Evolutionary conservation across 192 early-diverging fungal species (phyloP).

Genomic region (Gorgonomyces haynaldii): DNA sequence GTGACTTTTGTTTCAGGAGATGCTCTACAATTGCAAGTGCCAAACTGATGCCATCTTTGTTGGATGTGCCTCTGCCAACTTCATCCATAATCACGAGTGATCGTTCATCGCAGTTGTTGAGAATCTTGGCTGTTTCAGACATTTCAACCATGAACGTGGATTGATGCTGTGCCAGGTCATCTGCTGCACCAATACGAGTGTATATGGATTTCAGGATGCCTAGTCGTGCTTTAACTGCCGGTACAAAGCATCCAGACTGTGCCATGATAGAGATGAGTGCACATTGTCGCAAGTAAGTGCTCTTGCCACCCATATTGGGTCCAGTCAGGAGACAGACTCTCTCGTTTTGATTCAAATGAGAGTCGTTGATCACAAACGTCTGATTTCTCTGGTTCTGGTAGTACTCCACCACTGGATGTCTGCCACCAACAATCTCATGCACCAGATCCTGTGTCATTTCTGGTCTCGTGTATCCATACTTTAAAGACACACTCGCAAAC

Average conservation of each 20-base stretch:
- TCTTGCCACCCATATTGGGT: slow-evolving; percentile 76
- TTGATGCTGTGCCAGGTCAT: slow-evolving; percentile 52
- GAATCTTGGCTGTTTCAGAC: slow-evolving; percentile 58
- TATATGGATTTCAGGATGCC: slow-evolving; percentile 61
- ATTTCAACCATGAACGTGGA: slow-evolving; percentile 75
- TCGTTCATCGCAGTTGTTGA: slow-evolving; percentile 44
- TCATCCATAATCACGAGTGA: slow-evolving; percentile 68
- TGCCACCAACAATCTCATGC: slow-evolving; percentile 39
- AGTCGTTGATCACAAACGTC: slow-evolving; percentile 8
- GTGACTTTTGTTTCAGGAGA: slow-evolving; percentile 36
- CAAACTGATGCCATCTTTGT: slow-evolving; percentile 59
- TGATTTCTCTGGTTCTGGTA: slow-evolving; percentile 13
- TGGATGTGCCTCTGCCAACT: slow-evolving; percentile 68
- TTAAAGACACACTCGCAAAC: slow-evolving; percentile 37
- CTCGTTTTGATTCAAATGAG: slow-evolving; percentile 3
- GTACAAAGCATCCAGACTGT: slow-evolving; percentile 65
- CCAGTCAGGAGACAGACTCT: slow-evolving; percentile 30
- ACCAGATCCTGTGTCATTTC: slow-evolving; percentile 21
- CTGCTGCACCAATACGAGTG: slow-evolving; percentile 62
- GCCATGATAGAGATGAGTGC: slow-evolving; percentile 48
- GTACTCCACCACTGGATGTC: slow-evolving; percentile 65
- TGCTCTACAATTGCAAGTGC: slow-evolving; percentile 53
- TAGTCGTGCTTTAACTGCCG: slow-evolving; percentile 47
- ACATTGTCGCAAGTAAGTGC: slow-evolving; percentile 55
- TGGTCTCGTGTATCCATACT: slow-evolving; percentile 48